These are phyloP conservation scores for Urostyla sp. DNA, from an alignment of 73 alveolate genomes.

Conservation along the genomic window DNA sequence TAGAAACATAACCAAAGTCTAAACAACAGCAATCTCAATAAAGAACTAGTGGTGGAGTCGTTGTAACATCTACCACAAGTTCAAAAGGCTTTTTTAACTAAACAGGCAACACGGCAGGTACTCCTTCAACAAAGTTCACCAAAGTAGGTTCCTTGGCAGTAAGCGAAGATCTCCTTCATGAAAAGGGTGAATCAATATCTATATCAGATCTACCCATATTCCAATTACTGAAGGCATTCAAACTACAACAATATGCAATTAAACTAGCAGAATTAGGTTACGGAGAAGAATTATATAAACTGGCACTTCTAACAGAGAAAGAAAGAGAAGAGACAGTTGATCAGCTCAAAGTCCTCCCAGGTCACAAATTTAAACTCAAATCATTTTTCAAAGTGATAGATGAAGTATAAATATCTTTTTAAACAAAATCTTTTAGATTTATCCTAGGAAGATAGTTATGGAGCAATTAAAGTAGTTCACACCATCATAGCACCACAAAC, in stretches of 20 bases:
- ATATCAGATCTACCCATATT: conserved; percentile 61
- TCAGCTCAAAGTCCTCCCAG: conserved; percentile 69
- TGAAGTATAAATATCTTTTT: conserved; percentile 2
- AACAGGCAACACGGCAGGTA: neutral
- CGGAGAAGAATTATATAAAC: conserved; percentile 70
- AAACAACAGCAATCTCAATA: neutral
- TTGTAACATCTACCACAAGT: conserved; percentile 3
- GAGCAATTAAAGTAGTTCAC: conserved; percentile 47
- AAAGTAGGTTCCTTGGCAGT: conserved; percentile 34
- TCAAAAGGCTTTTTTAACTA: conserved; percentile 17
- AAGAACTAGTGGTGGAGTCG: neutral
- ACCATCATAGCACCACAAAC: neutral
- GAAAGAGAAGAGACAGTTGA: conserved; percentile 49
- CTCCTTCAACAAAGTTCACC: conserved; percentile 10
- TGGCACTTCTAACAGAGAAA: conserved; percentile 52
- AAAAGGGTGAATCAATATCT: conserved; percentile 5
- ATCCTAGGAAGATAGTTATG: conserved; percentile 59
- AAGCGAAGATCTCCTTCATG: conserved; percentile 29
- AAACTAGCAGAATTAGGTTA: conserved; percentile 64
- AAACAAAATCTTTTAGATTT: conserved; percentile 13
- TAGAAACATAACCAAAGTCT: conserved; percentile 21
- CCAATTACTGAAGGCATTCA: conserved; percentile 62
- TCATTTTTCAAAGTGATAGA: conserved; percentile 67
- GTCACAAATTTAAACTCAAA: conserved; percentile 61
- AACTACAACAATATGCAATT: conserved; percentile 66